Percentiles rank a stretch among this genome's conserved stretches.
phyloP scores from a whole-genome alignment of 2,329 filamentous ascomycete species.

The Purpureocillium takamizusanense region DNA sequence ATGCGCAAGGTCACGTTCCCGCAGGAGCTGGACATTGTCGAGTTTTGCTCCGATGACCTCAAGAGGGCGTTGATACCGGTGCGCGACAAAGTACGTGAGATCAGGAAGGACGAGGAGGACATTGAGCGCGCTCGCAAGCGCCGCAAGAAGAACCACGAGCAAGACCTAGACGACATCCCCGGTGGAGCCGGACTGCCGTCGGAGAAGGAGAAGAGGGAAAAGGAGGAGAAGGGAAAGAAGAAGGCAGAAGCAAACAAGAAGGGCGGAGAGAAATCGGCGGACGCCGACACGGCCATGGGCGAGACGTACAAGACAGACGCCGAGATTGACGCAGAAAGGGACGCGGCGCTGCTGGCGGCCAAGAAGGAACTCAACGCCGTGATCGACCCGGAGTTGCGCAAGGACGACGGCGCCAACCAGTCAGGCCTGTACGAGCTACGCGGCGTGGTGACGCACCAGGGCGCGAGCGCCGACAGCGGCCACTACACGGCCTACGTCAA shows the following conservation, averaged over 20 bases:
- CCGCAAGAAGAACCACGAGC: conserved; percentile 59
- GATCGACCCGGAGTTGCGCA: conserved; percentile 62
- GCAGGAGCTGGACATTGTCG: conserved; percentile 81
- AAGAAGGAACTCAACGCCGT: conserved; percentile 83
- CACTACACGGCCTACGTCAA: conserved; percentile 98
- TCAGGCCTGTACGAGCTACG: conserved; percentile 92
- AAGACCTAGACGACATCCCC: conserved; percentile 34
- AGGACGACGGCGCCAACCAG: conserved; percentile 80
- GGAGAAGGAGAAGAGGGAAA: conserved; percentile 42
- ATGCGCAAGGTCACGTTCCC: conserved; percentile 98
- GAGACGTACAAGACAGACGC: conserved; percentile 86
- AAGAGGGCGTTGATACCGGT: conserved; percentile 77
- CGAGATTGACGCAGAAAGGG: conserved; percentile 79
- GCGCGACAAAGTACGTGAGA: conserved; percentile 91
- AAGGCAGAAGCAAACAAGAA: conserved; percentile 37
- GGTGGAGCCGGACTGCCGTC: conserved; percentile 38
- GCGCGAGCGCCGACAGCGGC: conserved; percentile 90
- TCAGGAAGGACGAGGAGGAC: conserved; percentile 91
- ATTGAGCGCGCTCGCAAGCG: conserved; percentile 86
- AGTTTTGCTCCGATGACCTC: conserved; percentile 91
- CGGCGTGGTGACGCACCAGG: conserved; percentile 92
- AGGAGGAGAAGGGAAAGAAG: conserved; percentile 39
- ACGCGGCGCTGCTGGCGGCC: conserved; percentile 62
- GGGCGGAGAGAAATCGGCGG: conserved; percentile 25
- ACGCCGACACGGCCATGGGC: conserved; percentile 66